Conservation (phyloP, 495 filamentous ascomycete species). For the Annulohypoxylon bovei region DNA sequence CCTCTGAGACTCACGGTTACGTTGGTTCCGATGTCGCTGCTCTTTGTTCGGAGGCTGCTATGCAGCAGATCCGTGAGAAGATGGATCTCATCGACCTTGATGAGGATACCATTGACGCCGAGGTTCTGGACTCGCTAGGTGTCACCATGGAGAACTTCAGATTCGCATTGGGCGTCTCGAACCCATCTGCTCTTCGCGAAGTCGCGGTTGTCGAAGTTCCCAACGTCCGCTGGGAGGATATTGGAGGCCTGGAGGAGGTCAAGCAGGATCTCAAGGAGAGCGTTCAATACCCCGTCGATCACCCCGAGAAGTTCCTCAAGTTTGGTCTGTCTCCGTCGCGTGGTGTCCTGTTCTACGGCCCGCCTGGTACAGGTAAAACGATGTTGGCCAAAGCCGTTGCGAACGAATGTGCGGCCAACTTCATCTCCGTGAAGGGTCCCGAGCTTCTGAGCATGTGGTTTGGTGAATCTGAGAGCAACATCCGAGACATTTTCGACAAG, state of each 20-base stretch:
- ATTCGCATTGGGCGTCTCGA: constrained; percentile 95
- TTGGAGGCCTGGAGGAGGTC: constrained; percentile 97
- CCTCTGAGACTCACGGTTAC: constrained; percentile 97
- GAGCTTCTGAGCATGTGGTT: constrained; percentile 99
- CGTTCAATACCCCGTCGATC: constrained; percentile 98
- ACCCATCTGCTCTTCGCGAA: constrained; percentile 97
- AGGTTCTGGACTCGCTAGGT: constrained; percentile 96
- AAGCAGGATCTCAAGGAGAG: constrained; percentile 99
- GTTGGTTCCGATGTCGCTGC: constrained; percentile 98
- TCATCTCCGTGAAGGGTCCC: constrained; percentile 98
- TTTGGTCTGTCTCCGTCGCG: constrained; percentile 98
- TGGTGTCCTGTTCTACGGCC: constrained; percentile 98
- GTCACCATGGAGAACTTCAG: constrained; percentile 99
- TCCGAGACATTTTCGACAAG: constrained; percentile 99
- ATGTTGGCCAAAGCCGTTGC: constrained; percentile 98
- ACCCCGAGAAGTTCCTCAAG: constrained; percentile 99
- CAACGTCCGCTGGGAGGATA: constrained; percentile 99
- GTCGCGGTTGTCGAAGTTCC: constrained; percentile 99
- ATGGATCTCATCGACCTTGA: constrained; percentile 99
- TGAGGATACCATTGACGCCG: constrained; percentile 98
- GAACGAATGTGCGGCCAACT: constrained; percentile 99
- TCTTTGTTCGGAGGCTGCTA: constrained; percentile 98
- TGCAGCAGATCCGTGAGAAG: constrained; percentile 99
- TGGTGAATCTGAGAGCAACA: constrained; percentile 99
- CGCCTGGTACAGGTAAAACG: constrained; percentile 99